Conservation (phyloP, 1,139 yeast species). For the Taphrina sp. region DNA sequence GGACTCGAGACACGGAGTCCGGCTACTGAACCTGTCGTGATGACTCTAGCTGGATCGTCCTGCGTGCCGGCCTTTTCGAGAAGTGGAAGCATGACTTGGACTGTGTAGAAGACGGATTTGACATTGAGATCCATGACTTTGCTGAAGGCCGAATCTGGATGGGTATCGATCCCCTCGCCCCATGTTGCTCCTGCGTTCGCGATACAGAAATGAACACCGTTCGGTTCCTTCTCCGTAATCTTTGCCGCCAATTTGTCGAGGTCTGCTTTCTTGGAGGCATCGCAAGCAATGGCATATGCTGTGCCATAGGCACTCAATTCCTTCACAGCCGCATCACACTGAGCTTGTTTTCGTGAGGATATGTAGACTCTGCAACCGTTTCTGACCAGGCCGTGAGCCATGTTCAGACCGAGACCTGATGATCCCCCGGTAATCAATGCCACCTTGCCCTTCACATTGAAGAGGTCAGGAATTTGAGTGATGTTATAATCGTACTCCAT, state of each 20-base stretch:
- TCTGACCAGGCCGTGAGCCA: constrained; percentile 28
- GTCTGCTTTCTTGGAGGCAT: constrained; percentile 56
- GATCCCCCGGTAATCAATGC: constrained; percentile 78
- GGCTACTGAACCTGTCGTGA: constrained; percentile 67
- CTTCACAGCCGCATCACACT: constrained; percentile 60
- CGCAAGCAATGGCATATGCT: constrained; percentile 61
- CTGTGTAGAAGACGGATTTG: constrained; percentile 67
- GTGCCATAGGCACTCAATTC: constrained; percentile 52
- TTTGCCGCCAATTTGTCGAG: constrained; percentile 51
- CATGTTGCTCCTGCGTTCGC: constrained; percentile 86
- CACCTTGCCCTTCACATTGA: constrained; percentile 58
- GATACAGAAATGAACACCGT: constrained; percentile 61
- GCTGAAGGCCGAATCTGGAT: constrained; percentile 61
- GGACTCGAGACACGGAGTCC: constrained; percentile 38
- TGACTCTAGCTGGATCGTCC: constrained; percentile 64
- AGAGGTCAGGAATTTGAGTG: constrained; percentile 39
- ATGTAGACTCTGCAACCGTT: constrained; percentile 50
- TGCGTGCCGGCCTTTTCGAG: constrained; percentile 56
- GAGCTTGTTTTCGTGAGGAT: constrained; percentile 64
- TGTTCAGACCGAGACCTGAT: constrained; percentile 20
- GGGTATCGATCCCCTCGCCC: constrained; percentile 66
- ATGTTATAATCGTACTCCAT: constrained; percentile 21
- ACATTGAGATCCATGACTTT: constrained; percentile 60
- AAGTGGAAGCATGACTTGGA: constrained; percentile 61
- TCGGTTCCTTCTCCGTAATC: constrained; percentile 47